Conservation (phyloP, 2,329 filamentous ascomycete species). For the Penicillium sclerotiorum region DNA sequence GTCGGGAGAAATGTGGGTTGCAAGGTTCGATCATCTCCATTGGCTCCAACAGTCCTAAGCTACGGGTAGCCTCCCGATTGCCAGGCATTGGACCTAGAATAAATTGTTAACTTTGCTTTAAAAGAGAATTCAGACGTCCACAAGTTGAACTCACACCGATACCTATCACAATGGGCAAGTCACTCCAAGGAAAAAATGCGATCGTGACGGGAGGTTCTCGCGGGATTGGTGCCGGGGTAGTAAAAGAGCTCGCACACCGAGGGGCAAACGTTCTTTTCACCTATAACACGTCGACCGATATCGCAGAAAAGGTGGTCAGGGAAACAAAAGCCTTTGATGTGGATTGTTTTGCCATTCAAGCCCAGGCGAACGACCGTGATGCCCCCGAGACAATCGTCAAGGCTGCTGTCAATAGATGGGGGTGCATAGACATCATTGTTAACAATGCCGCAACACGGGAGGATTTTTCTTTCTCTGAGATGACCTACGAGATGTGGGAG, state of each 20-base stretch:
- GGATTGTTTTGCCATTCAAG: slow-evolving; percentile 1
- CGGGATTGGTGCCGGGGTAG: slow-evolving; percentile 54
- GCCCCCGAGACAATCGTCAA: slow-evolving; percentile 3
- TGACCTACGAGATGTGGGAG: slow-evolving; percentile 1
- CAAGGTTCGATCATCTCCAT: too few species aligned
- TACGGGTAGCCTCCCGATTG: too few species aligned
- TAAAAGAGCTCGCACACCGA: slow-evolving; percentile 50
- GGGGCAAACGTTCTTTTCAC: slow-evolving; percentile 40
- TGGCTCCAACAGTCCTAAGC: too few species aligned
- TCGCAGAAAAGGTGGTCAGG: background rate
- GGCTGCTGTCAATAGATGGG: slow-evolving; percentile 6
- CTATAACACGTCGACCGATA: background rate
- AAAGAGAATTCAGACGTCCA: too few species aligned
- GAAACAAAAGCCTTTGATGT: background rate
- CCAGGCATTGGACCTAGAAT: too few species aligned
- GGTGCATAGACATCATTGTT: slow-evolving; percentile 12
- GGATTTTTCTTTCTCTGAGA: slow-evolving; percentile 4
- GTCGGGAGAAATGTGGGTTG: too few species aligned
- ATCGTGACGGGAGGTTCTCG: slow-evolving; percentile 56
- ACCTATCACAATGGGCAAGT: too few species aligned
- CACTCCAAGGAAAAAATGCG: slow-evolving; percentile 38
- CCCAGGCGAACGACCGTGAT: background rate
- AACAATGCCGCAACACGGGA: slow-evolving; percentile 13
- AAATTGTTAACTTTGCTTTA: too few species aligned
- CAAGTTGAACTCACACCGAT: too few species aligned